phyloP scores from a whole-genome alignment of 2,329 filamentous ascomycete species.

The Fusarium lyarnte region DNA sequence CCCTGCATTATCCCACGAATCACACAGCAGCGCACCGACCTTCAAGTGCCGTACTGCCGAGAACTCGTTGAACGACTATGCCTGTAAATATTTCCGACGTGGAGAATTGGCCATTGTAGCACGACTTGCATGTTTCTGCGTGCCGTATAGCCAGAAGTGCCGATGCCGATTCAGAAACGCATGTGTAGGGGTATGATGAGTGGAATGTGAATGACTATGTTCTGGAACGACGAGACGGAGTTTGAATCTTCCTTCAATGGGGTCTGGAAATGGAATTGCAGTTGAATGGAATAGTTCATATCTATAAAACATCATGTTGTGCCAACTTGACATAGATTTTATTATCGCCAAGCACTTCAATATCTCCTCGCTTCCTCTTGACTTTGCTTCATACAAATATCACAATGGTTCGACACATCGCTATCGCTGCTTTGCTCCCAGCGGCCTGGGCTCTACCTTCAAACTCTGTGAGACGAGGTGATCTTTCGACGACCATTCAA shows the following conservation, averaged over 20 bases:
- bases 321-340: rapidly evolving
- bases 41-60: not conserved
- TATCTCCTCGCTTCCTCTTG: rapidly evolving
- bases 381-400: too few species aligned
- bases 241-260: not conserved
- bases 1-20: not conserved
- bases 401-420: not conserved
- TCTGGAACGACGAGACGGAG: not conserved
- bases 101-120: not conserved
- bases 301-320: not conserved
- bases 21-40: not conserved
- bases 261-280: rapidly evolving
- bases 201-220: not conserved
- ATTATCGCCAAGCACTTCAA: rapidly evolving
- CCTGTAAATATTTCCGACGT: not conserved
- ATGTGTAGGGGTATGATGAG: too few species aligned
- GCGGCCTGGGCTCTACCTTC: not conserved
- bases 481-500: rapidly evolving
- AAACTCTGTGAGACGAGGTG: not conserved
- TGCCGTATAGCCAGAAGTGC: not conserved
- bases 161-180: not conserved
- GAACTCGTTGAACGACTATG: not conserved
- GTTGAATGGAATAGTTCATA: too few species aligned
- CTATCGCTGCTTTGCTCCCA: not conserved
- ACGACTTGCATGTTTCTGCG: not conserved